phyloP scores from a whole-genome alignment of 2,329 filamentous ascomycete genomes.

The Ophiocordyceps sinensis region DNA sequence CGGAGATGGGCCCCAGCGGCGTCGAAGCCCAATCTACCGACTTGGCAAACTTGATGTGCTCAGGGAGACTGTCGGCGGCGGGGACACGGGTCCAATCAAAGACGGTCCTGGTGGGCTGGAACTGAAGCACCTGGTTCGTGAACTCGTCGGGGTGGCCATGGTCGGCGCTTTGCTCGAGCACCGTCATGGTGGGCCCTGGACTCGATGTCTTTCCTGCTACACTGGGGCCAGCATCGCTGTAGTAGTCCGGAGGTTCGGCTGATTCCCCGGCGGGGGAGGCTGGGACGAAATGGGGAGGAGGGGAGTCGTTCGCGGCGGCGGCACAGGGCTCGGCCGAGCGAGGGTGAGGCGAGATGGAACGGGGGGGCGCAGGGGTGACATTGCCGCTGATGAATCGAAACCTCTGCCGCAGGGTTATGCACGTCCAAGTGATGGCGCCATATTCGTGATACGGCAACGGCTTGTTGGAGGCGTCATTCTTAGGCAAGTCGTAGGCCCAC shows the following conservation, averaged over 20 bases:
- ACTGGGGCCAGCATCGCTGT: slow-evolving; percentile 17
- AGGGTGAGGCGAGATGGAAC: slow-evolving; percentile 24
- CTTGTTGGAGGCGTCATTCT: slow-evolving; percentile 34
- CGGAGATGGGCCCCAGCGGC: slow-evolving; percentile 58
- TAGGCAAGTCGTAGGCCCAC: slow-evolving; percentile 44
- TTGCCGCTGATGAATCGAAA: slow-evolving; percentile 54
- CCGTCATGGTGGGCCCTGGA: background rate
- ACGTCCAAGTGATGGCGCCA: slow-evolving; percentile 54
- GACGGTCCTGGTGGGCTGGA: slow-evolving; percentile 5
- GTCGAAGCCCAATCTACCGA: slow-evolving; percentile 61
- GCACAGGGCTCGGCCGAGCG: slow-evolving; percentile 20
- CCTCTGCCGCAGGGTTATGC: slow-evolving; percentile 51
- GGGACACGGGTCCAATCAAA: slow-evolving; percentile 76
- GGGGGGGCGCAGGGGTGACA: slow-evolving; percentile 15
- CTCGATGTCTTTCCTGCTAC: background rate
- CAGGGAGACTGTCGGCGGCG: slow-evolving; percentile 44
- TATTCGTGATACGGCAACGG: slow-evolving; percentile 42
- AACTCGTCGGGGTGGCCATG: slow-evolving; percentile 26
- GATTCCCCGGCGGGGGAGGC: slow-evolving; percentile 17
- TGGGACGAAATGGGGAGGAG: slow-evolving; percentile 18
- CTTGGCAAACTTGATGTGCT: slow-evolving; percentile 60
- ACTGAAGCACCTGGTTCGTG: slow-evolving; percentile 24
- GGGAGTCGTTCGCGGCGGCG: slow-evolving; percentile 2
- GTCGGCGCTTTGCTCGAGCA: slow-evolving; percentile 6
- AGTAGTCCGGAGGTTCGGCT: slow-evolving; percentile 25